Evolutionary conservation across 129 eudicot species (phyloP), one percentile per base, ranked within the genome.

Genomic region (Ambrosia trifida): DNA sequence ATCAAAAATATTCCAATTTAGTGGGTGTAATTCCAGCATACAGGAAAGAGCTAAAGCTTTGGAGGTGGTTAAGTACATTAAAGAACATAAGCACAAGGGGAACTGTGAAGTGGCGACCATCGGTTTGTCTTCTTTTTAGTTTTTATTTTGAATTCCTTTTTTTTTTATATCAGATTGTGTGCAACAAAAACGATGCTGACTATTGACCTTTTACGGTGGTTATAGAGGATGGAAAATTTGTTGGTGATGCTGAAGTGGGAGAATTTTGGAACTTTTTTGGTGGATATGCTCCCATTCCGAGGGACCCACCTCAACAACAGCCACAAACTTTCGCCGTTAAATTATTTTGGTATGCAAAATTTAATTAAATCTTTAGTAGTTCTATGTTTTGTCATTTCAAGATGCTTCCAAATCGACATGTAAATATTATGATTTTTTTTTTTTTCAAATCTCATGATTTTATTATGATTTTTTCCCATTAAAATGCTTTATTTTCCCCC

Each of bases 201-300:
- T 31, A 47, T 53, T 51, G 58, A 8, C 59, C 8, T 64, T 70
- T 30, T 76, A 70, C 3, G 3, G 17, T 76, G 72, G 45, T 66
- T 76, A 68, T 81, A 88, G 95, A 88, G 72, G 95, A 88, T 76
- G 95, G 95, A 58, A 88, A 83, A 49, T 76, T 88, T 64, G 89
- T 88, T 84, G 95, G 88, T 64, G 95, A 88, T 81, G 83, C 95
- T 50, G 91, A 88, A 66, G 87, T 84, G 62, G 95, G 95, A 36
- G 95, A 88, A 70, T 88, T 88, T 40, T 88, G 95, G 95, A 86
- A 84, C 79, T 83, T 88, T 63, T 88, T 88, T 66, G 95, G 95
- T 72, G 95, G 95, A 12, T 88, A 85, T 81, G 95, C 95, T 51
- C 95, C 95, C 56, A 87, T 88, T 78, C 91, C 95, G 1, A 80